Base-by-base conservation (phyloP, 1,284 basidiomycete species). In the Sphaerobolus stellatus region DNA sequence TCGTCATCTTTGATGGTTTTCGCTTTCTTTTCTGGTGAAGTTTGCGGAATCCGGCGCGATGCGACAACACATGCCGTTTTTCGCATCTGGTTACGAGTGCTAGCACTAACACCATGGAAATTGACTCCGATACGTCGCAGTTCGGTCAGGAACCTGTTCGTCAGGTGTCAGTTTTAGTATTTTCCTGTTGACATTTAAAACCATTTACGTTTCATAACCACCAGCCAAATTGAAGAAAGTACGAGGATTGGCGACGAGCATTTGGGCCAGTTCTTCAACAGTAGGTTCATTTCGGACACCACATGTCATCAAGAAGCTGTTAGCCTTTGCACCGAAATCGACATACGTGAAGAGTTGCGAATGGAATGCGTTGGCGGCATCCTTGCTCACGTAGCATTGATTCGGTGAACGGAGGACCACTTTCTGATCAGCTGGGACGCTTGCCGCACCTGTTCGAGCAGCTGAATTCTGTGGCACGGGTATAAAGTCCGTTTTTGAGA, bases 231-330 rank as follows among this genome's bases (percentile, higher is more conserved):
- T 71, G 60, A 86, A 92, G 68, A 94, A 94, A 48, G 77, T 74
- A 24, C 74, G 74, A 8, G 91, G 90, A 65, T 89, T 75, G 2
- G 75, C 73, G 28, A 91, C 69, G 27, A 92, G 68, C 40, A 82
- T 86, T 53, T 78, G 77, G 1, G 81, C 83, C 29, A 90, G 75
- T 63, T 96, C 92, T 60, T 90, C 85, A 1, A 93, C 85, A 30
- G 86, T 94, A 1, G 96, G 97, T 65, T 96, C 91, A 50, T 83
- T 84, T 64, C 87, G 88, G 18, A 95, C 92, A 20, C 96, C 96
- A 62, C 92, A 93, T 9, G 89, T 86, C 56, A 81, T 83, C 47
- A 99, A 75, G 71, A 99, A 97, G 3, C 81, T 76, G 61, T 94
- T 95, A 2, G 90, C 95, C 4, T 78, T 77, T 1, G 80, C 67